These are phyloP conservation scores for Protostelium mycophagum DNA, from an alignment of 78 protist species.

Conservation along the genomic window DNA sequence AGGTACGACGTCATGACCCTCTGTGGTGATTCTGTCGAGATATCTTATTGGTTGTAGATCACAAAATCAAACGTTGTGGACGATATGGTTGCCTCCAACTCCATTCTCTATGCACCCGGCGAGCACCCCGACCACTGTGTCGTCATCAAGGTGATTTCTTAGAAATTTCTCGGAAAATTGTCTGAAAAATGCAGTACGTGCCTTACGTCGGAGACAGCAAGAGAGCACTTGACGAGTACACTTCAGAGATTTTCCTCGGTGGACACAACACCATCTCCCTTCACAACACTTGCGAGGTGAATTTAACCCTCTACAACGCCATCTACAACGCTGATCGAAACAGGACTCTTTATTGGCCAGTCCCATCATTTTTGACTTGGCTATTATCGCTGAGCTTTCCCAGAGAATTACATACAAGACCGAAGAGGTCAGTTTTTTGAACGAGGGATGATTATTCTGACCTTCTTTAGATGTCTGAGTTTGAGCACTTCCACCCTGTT, in stretches of 20 bases:
- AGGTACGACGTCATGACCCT: no score
- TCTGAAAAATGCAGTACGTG: no score
- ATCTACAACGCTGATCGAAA: constrained; percentile 83
- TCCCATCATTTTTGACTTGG: constrained; percentile 97
- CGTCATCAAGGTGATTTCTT: no score
- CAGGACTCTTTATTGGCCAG: constrained; percentile 97
- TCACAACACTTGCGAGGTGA: constrained; percentile 90
- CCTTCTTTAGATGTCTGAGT: no score
- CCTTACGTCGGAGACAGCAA: constrained; percentile 99
- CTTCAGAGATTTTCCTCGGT: constrained; percentile 93
- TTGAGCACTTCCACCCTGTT: constrained; percentile 78
- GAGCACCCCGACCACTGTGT: constrained; percentile 98
- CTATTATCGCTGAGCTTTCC: constrained; percentile 82
- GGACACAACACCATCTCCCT: constrained; percentile 92
- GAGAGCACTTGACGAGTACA: constrained; percentile 99
- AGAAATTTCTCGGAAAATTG: no score
- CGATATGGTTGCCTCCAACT: constrained; percentile 96
- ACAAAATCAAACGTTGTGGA: constrained; percentile 98
- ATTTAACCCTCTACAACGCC: constrained; percentile 50
- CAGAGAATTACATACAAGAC: constrained; percentile 69
- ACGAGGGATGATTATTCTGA: no score
- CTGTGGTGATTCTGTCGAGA: no score
- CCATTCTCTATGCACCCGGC: constrained; percentile 85
- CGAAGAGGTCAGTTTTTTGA: constrained; percentile 23
- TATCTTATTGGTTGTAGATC: no score